Evolutionary conservation across 352 stramenopile genomes (phyloP).

Genomic region (Vaucheria bursata): DNA sequence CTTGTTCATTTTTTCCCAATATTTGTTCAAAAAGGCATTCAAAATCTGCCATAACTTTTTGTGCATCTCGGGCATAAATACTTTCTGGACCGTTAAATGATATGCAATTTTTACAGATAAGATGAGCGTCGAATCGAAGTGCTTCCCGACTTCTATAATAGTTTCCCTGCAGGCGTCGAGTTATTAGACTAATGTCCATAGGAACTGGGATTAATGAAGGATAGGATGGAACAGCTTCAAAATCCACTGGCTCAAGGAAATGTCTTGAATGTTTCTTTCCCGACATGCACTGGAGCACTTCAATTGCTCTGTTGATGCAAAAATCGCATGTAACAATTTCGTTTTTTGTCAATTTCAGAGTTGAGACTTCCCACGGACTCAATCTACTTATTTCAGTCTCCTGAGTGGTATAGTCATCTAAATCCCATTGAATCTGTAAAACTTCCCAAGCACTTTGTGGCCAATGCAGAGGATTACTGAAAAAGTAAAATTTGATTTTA

Average conservation of each 20-base stretch:
- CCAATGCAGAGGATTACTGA: slow-evolving; percentile 5
- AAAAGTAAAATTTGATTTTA: too few species aligned
- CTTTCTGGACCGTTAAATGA: slow-evolving; percentile 26
- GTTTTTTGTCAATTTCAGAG: too few species aligned
- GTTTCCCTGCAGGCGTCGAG: slow-evolving; percentile 24
- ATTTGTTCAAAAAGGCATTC: too few species aligned
- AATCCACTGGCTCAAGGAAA: slow-evolving; percentile 19
- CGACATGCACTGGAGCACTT: too few species aligned
- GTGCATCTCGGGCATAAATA: too few species aligned
- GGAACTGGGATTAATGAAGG: slow-evolving; percentile 13
- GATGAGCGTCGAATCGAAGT: slow-evolving; percentile 34
- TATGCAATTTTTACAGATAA: slow-evolving; percentile 31
- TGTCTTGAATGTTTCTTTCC: too few species aligned
- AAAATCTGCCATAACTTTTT: too few species aligned
- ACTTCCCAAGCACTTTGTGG: slow-evolving; percentile 31
- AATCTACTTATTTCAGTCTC: neutral
- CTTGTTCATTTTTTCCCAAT: too few species aligned
- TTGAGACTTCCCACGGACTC: neutral
- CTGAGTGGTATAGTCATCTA: too few species aligned
- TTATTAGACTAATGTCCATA: slow-evolving; percentile 31
- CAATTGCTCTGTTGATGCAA: too few species aligned
- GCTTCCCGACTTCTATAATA: slow-evolving; percentile 28
- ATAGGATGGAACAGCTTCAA: slow-evolving; percentile 14
- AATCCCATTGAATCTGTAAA: slow-evolving; percentile 28
- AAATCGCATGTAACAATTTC: too few species aligned